Evolutionary conservation across 495 filamentous ascomycete genomes (phyloP), one percentile per base, ranked within the genome.

Genomic region (Penicillium egyptiacum): DNA sequence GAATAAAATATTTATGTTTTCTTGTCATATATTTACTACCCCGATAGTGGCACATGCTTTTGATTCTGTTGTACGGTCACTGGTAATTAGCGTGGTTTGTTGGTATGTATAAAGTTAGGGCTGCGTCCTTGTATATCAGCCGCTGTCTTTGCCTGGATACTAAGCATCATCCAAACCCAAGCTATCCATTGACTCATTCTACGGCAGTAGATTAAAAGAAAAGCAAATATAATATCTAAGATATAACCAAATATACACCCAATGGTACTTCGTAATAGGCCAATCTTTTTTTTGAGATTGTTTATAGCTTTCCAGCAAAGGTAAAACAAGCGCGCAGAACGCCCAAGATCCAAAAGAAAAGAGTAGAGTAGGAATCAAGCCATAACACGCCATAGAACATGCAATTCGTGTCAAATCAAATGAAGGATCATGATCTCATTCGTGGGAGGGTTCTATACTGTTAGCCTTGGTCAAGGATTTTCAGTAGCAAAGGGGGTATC

Each of bases 1-100:
- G 10, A 42, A 26, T 28, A 53, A 37, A 81, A 70, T 54, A 37
- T 54, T 31, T 50, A 50, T 35, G 35, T 58, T 54, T 26, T 57
- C 55, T 33, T 55, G 43, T 47, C 22, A 55, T 54, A 25, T 52
- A 41, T 52, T 25, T 25, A 22, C 14, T 30, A 23, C 20, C 7
- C 9, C 7, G 11, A 28, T 19, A 19, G 20, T 25, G 31, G 28
- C 20, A n/a, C 3, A 50, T 37, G 45, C 16, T 50, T 25, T 25
- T 5, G 19, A n/a, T 50, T 35, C 3, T 23, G 7, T 37, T 52
- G 33, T 40, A 40, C 8, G 17, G 25, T 37, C 25, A 8, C 16
- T 6, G n/a, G 23, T 40, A 51, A 12, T 23, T 1, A 35, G 12
- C 1, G 20, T 25, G 3, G 11, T 39, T 14, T 50, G 14, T 14